Evolutionary conservation across 306 rosid genomes (phyloP).

Genomic region (Fragaria nilgerrensis): DNA sequence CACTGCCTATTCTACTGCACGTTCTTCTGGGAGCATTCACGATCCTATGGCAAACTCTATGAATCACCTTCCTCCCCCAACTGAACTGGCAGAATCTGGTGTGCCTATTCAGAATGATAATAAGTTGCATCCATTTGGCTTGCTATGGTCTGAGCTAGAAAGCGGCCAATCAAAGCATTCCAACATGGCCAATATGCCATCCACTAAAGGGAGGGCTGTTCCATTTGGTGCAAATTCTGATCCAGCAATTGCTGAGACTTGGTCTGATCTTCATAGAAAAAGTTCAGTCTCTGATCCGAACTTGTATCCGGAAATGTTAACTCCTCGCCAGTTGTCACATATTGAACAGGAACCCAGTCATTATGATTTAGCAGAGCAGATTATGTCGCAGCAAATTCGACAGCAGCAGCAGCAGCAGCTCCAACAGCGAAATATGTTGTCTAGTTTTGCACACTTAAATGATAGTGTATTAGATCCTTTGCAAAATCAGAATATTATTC

Average conservation of each 20-base stretch:
- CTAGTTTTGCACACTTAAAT: constrained; percentile 37
- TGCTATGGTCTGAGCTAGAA: constrained; percentile 62
- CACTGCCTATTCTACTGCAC: constrained; percentile 27
- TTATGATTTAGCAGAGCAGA: constrained; percentile 52
- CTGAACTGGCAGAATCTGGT: constrained; percentile 38
- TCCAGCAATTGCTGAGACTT: constrained; percentile 35
- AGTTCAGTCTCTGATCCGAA: constrained; percentile 36
- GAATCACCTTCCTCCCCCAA: constrained; percentile 25
- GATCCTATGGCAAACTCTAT: constrained; percentile 27
- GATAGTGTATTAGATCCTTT: constrained; percentile 45
- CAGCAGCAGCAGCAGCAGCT: constrained; percentile 47
- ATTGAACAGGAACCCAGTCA: constrained; percentile 43
- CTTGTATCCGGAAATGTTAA: constrained; percentile 33
- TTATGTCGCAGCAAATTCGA: constrained; percentile 43
- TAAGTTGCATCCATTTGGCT: constrained; percentile 59
- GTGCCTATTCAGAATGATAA: constrained; percentile 36
- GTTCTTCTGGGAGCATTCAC: constrained; percentile 27
- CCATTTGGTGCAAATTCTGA: constrained; percentile 40
- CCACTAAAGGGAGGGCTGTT: constrained; percentile 34
- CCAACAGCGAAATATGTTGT: constrained; percentile 42
- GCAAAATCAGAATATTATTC: constrained; percentile 42
- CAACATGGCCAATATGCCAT: constrained; percentile 28
- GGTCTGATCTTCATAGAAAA: constrained; percentile 46
- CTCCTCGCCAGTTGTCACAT: constrained; percentile 33
- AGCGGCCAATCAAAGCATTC: constrained; percentile 31